Evolutionary conservation across 2,329 filamentous ascomycete species (phyloP).

Genomic region (Juglanconis juglandina): DNA sequence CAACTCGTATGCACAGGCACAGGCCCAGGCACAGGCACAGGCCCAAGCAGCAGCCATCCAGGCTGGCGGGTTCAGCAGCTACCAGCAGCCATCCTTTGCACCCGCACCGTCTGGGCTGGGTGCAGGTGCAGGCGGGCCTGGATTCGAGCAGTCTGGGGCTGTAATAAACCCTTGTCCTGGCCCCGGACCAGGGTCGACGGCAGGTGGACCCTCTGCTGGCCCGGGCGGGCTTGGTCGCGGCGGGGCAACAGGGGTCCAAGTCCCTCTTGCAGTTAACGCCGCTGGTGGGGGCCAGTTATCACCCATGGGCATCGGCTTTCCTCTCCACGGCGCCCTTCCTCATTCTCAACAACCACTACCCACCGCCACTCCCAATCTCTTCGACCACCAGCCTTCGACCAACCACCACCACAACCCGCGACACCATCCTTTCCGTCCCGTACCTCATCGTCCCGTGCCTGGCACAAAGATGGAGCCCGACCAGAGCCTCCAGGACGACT

Average conservation of each 20-base stretch:
- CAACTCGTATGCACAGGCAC: slow-evolving; percentile 20
- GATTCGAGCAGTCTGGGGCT: neutral
- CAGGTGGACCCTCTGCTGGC: neutral
- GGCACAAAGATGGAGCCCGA: slow-evolving; percentile 36
- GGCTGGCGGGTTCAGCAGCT: slow-evolving; percentile 21
- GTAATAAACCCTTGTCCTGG: neutral
- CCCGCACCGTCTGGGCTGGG: neutral
- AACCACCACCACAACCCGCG: slow-evolving; percentile 14
- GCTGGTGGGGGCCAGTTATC: neutral
- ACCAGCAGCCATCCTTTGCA: slow-evolving; percentile 17
- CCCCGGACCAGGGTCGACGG: neutral
- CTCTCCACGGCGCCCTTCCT: slow-evolving; percentile 12
- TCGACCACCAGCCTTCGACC: neutral
- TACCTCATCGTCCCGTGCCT: slow-evolving; percentile 3
- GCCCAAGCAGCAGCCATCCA: neutral
- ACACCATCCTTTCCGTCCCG: slow-evolving; percentile 1
- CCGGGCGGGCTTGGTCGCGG: slow-evolving; percentile 3
- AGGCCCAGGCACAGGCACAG: neutral
- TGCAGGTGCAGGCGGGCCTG: neutral
- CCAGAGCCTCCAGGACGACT: slow-evolving; percentile 34
- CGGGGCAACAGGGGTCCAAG: slow-evolving; percentile 9
- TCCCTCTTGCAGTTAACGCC: neutral
- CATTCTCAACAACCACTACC: slow-evolving; percentile 13
- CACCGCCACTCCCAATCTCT: neutral
- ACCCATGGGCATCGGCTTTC: slow-evolving; percentile 6